Conservation (phyloP, 331 rosid species). For the Cydonia oblonga region DNA sequence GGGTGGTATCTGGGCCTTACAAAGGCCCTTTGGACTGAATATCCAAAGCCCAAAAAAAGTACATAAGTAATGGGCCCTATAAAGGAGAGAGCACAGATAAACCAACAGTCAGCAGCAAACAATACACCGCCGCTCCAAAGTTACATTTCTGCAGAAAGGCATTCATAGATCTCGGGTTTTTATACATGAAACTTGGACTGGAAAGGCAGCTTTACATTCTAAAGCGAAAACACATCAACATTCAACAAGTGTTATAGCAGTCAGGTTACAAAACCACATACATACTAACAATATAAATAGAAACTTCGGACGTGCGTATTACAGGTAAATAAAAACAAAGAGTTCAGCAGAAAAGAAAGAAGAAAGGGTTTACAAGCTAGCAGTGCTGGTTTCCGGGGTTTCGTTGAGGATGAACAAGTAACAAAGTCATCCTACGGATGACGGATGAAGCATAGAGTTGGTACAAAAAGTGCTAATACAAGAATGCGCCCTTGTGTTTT, state of each 20-base stretch:
- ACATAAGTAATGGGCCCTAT: no score
- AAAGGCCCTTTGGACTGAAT: no score
- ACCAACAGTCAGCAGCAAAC: no score
- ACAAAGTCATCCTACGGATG: not conserved
- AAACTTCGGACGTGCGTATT: not conserved
- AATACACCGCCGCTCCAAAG: no score
- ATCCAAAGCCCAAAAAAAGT: no score
- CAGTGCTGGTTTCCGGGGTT: not conserved
- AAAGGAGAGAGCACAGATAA: no score
- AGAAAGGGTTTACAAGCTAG: not conserved
- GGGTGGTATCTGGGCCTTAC: no score
- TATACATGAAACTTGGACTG: not conserved
- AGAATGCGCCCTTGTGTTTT: not conserved
- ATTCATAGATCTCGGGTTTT: no score
- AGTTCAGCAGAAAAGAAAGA: not conserved
- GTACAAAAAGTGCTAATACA: not conserved
- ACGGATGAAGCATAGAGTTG: not conserved
- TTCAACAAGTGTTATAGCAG: not conserved
- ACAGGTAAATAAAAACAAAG: not conserved
- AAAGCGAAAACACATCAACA: not conserved
- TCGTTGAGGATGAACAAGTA: not conserved
- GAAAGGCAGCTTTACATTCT: no score
- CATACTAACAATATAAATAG: not conserved
- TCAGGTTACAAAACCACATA: not conserved
- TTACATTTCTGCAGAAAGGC: no score